Base-by-base conservation (phyloP, 345 rosid genomes). In the Euphorbia lathyris region DNA sequence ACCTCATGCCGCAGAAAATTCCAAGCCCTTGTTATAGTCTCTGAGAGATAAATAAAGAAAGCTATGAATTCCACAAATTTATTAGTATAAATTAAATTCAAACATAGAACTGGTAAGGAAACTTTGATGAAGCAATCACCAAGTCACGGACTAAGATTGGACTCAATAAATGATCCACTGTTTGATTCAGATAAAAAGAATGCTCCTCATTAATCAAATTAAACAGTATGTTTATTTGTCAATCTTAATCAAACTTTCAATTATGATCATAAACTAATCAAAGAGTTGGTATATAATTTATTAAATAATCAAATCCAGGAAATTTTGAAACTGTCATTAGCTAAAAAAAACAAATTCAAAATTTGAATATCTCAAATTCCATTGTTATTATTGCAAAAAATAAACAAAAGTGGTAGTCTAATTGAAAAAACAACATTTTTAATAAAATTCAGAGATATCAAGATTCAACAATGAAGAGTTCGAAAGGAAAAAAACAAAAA, bases 161-260 rank as follows among this genome's bases (percentile, higher is more conserved):
- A 77, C 69, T 72, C 80, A 81, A 84, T 86, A 82, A 88, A 86
- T 85, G 83, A 68, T 71, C 38, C 36, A 76, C 60, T 47, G 29
- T 50, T 72, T 13, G 36, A 73, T 61, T 77, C 80, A 73, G 74
- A 71, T 53, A 50, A 76, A 61, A 72, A 13, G 40, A n/a, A 34
- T 69, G 71, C 17, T 72, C 0, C 64, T 61, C 67, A 61, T 74
- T 38, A 66, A 51, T 34, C 34, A 60, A 34, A 60, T 60, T 36
- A 60, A 32, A 36, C 22, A 60, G 43, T 38, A 11, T 56, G 5
- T 20, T 23, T 10, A 57, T 3, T 23, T 1, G 70, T 34, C 42
- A 11, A 42, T 32, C 50, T 23, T 17, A 60, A 58, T n/a, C 61
- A 56, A 71, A 25, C 3, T 29, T 32, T 50, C 10, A 17, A 58